These are phyloP conservation scores for Aspergillus sojae DNA, from an alignment of 2,329 filamentous ascomycete species.

Conservation along the genomic window DNA sequence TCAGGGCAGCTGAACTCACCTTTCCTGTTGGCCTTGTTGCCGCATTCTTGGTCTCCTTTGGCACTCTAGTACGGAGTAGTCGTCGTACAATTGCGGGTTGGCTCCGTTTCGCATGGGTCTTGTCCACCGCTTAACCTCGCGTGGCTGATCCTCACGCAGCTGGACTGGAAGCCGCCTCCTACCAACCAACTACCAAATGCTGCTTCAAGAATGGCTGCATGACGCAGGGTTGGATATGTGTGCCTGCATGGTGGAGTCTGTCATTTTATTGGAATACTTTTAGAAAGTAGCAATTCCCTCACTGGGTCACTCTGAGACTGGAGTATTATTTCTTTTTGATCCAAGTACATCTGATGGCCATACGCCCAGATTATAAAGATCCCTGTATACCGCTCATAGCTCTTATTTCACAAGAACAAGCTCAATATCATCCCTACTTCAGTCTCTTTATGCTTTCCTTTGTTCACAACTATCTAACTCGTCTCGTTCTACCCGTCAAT, in stretches of 20 bases:
- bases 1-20: constrained; percentile 26
- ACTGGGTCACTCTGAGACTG: constrained; percentile 7
- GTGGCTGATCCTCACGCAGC: constrained; percentile 29
- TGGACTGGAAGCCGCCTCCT: constrained; percentile 22
- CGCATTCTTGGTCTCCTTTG: constrained; percentile 16
- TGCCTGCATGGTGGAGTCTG: constrained; percentile 24
- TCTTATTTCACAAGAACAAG: not conserved
- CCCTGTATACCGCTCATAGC: constrained; percentile 6
- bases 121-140: constrained; percentile 20
- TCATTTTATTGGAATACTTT: constrained; percentile 13
- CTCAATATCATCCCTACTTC: not conserved
- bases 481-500: not conserved
- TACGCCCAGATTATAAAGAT: constrained; percentile 15
- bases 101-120: constrained; percentile 15
- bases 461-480: not conserved
- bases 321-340: constrained; percentile 12
- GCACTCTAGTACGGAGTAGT: constrained; percentile 13
- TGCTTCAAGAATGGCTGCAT: constrained; percentile 15
- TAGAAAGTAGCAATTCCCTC: constrained; percentile 16
- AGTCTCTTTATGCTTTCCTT: not conserved
- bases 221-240: constrained; percentile 14
- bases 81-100: constrained; percentile 10
- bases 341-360: constrained; percentile 7
- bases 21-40: constrained; percentile 20
- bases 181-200: constrained; percentile 5